phyloP scores from a whole-genome alignment of 495 filamentous ascomycete genomes.

The Neurospora africana region DNA sequence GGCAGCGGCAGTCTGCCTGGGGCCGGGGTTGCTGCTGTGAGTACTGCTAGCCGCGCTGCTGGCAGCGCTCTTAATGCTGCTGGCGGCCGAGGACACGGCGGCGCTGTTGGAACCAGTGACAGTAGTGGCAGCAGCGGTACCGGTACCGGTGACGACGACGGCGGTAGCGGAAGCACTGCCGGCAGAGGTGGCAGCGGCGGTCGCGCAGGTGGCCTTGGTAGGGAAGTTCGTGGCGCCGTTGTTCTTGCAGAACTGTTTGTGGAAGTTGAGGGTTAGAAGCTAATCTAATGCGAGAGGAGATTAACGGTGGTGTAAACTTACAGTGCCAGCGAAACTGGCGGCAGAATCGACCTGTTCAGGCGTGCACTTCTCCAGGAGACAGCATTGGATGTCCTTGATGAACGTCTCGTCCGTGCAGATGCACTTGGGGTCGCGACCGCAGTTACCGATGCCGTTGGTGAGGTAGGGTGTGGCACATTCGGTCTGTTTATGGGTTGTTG shows the following conservation, averaged over 20 bases:
- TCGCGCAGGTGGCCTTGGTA: slow-evolving; percentile 19
- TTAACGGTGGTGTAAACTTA: slow-evolving; percentile 6
- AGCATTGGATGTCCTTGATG: slow-evolving; percentile 55
- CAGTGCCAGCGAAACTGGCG: slow-evolving; percentile 19
- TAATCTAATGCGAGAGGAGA: not conserved
- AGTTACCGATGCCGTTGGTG: slow-evolving; percentile 36
- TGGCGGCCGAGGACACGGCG: not conserved
- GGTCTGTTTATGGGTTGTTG: slow-evolving; percentile 29
- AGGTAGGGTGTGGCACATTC: slow-evolving; percentile 43
- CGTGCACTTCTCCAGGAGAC: slow-evolving; percentile 46
- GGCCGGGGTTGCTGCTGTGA: slow-evolving; percentile 14
- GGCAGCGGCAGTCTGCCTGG: slow-evolving; percentile 17
- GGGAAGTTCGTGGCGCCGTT: slow-evolving; percentile 27
- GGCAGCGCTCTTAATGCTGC: slow-evolving; percentile 3
- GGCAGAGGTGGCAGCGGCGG: slow-evolving; percentile 14
- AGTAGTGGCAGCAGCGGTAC: slow-evolving; percentile 9
- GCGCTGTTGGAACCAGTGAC: slow-evolving; percentile 1
- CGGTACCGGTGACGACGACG: slow-evolving; percentile 12
- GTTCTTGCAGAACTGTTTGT: slow-evolving; percentile 22
- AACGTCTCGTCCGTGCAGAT: slow-evolving; percentile 54
- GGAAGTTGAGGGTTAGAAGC: not conserved
- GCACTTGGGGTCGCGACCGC: slow-evolving; percentile 51
- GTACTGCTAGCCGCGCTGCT: not conserved
- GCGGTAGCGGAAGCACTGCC: slow-evolving; percentile 11
- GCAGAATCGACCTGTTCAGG: slow-evolving; percentile 40